Evolutionary conservation across 257 asterid genomes (phyloP).

Genomic region (Verbascum thapsus): DNA sequence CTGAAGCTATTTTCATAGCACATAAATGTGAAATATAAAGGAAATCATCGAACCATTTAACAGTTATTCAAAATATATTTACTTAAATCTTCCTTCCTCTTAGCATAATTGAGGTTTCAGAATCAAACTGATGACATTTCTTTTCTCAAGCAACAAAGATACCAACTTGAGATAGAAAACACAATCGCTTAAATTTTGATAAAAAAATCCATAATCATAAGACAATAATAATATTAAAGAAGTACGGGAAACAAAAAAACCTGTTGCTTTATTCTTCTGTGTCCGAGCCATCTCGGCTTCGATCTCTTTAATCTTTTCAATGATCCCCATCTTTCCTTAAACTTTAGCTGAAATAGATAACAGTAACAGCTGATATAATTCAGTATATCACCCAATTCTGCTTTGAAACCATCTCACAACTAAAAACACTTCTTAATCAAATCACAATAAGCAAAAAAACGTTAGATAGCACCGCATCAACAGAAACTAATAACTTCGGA

Average conservation of each 20-base stretch:
- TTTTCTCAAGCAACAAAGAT: not conserved
- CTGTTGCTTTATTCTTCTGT: constrained; percentile 98
- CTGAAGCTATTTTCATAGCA: not conserved
- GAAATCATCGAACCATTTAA: not conserved
- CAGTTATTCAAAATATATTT: no score
- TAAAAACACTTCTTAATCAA: not conserved
- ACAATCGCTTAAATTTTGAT: not conserved
- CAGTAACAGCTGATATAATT: not conserved
- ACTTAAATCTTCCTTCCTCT: not conserved
- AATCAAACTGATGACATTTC: not conserved
- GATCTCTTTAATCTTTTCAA: constrained; percentile 91
- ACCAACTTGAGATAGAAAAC: no score
- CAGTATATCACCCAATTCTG: not conserved
- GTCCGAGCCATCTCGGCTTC: constrained; percentile 99
- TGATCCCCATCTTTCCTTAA: constrained; percentile 62
- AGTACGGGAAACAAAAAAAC: constrained; percentile 21
- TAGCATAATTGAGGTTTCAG: constrained; percentile 2
- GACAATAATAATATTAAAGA: not conserved
- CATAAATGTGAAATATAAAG: not conserved
- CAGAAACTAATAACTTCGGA: not conserved
- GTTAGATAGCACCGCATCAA: not conserved
- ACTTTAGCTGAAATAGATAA: not conserved
- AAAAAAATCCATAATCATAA: not conserved
- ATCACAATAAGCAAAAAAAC: not conserved
- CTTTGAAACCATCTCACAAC: not conserved